Base-by-base conservation (phyloP, 208 protist species). In the Trypanosomatidae sp. region DNA sequence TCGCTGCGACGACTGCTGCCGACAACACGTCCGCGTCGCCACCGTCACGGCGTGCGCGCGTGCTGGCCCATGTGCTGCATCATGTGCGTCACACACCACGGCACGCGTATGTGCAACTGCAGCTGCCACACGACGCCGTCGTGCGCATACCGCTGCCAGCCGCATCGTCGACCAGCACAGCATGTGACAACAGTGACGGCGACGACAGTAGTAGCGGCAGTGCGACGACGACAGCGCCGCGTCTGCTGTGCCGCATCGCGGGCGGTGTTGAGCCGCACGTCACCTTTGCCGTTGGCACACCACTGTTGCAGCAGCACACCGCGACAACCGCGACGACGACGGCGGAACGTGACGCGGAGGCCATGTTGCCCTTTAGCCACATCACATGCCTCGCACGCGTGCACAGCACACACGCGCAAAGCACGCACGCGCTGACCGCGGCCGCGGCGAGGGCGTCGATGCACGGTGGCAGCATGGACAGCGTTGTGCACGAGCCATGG, bases 221-320 rank as follows among this genome's bases (percentile, higher is more conserved):
- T n/a, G n/a, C n/a, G n/a, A n/a, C n/a, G n/a, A n/a, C n/a, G n/a
- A n/a, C n/a, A n/a, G n/a, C n/a, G n/a, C n/a, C n/a, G n/a, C n/a
- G n/a, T n/a, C n/a, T n/a, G n/a, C n/a, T 63, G 15, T 67, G 57
- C 33, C 53, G 69, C 8, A 41, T 88, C 7, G 69, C 73, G 11
- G 78, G 78, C 21, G 78, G 67, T 2, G 43, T 83, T 8, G 70
- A 79, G 53, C 78, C 78, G 23, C 33, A 56, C 7, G 78, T 81
- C 0, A 40, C 39, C 24, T 88, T 88, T 48, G 78, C 78, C 23
- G 78, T 88, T n/a, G n/a, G n/a, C n/a, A n/a, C n/a, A n/a, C n/a
- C n/a, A n/a, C n/a, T n/a, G n/a, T n/a, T n/a, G n/a, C n/a, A n/a
- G n/a, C n/a, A n/a, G n/a, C n/a, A n/a, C n/a, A n/a, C n/a, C n/a